Conservation (phyloP, 495 filamentous ascomycete genomes). For the Chaetomium fimeti region DNA sequence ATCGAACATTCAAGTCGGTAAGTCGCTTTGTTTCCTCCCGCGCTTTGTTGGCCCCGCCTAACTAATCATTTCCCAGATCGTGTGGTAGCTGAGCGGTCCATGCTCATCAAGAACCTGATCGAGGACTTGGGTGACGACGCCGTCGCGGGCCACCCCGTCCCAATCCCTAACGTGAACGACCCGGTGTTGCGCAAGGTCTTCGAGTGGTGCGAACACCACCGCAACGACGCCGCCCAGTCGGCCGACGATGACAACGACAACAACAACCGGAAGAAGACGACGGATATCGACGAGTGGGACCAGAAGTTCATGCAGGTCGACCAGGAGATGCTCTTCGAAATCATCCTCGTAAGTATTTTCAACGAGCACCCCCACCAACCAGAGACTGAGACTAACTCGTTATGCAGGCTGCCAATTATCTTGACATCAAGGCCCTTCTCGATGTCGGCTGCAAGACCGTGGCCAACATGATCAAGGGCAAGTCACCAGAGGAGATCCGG, state of each 20-base stretch:
- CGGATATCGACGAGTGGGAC: slow-evolving; percentile 99
- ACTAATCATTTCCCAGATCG: slow-evolving; percentile 52
- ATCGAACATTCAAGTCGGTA: slow-evolving; percentile 22
- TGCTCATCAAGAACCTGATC: slow-evolving; percentile 96
- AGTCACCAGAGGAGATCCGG: slow-evolving; percentile 75
- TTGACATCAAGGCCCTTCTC: slow-evolving; percentile 78
- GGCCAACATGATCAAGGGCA: slow-evolving; percentile 86
- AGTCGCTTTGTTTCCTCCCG: neutral
- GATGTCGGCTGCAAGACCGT: slow-evolving; percentile 84
- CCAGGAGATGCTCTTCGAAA: slow-evolving; percentile 99
- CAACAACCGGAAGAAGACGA: slow-evolving; percentile 94
- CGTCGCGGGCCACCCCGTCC: slow-evolving; percentile 69
- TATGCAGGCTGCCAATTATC: slow-evolving; percentile 66
- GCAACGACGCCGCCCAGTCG: slow-evolving; percentile 71
- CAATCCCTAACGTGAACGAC: slow-evolving; percentile 85
- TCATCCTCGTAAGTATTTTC: slow-evolving; percentile 74
- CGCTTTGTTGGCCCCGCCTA: slow-evolving; percentile 18
- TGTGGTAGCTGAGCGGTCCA: slow-evolving; percentile 81
- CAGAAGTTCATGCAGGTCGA: slow-evolving; percentile 99
- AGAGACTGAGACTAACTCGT: slow-evolving; percentile 17
- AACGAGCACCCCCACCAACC: neutral
- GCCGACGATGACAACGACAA: slow-evolving; percentile 89
- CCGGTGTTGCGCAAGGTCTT: slow-evolving; percentile 90
- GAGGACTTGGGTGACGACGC: slow-evolving; percentile 78
- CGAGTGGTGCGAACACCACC: slow-evolving; percentile 96